Conservation (phyloP, 352 stramenopile genomes). For the Pythium brassicae region DNA sequence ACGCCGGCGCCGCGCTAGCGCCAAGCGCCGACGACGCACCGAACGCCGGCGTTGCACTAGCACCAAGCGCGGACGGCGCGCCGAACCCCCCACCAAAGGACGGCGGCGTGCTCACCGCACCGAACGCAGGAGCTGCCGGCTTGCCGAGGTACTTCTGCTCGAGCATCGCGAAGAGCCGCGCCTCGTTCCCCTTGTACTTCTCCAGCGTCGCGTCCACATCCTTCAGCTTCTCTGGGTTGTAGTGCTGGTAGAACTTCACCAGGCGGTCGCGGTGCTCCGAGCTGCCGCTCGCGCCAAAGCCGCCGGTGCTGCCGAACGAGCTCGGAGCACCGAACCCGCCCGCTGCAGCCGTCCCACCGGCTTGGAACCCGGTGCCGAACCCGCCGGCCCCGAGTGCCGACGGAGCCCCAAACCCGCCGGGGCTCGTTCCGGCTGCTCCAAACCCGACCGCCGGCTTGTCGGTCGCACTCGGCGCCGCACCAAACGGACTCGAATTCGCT, state of each 20-base stretch:
- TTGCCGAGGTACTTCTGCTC: slow-evolving; percentile 70
- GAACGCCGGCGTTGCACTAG: slow-evolving; percentile 32
- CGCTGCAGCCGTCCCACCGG: background rate
- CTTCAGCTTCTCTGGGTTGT: slow-evolving; percentile 67
- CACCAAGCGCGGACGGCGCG: slow-evolving; percentile 40
- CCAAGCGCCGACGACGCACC: slow-evolving; percentile 46
- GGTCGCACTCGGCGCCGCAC: background rate
- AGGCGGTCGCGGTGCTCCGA: slow-evolving; percentile 54
- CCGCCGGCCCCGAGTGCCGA: slow-evolving; percentile 10
- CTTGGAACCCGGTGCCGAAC: slow-evolving; percentile 8
- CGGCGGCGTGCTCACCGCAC: slow-evolving; percentile 24
- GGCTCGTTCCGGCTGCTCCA: slow-evolving; percentile 2
- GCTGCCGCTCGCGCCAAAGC: slow-evolving; percentile 27
- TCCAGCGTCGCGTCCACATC: slow-evolving; percentile 63
- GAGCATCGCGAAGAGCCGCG: slow-evolving; percentile 64
- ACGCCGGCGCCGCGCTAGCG: slow-evolving; percentile 16
- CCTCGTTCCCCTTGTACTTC: slow-evolving; percentile 73
- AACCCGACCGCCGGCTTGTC: slow-evolving; percentile 4
- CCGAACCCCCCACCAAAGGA: slow-evolving; percentile 46
- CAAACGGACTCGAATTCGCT: slow-evolving; percentile 21
- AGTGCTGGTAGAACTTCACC: slow-evolving; percentile 64
- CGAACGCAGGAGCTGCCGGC: slow-evolving; percentile 26
- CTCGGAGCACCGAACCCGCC: slow-evolving; percentile 1
- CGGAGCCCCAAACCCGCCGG: slow-evolving; percentile 11
- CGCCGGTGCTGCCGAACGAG: slow-evolving; percentile 26